Evolutionary conservation across 768 basidiomycete species (phyloP), one percentile per base, ranked within the genome.

Genomic region (Russula virescens): DNA sequence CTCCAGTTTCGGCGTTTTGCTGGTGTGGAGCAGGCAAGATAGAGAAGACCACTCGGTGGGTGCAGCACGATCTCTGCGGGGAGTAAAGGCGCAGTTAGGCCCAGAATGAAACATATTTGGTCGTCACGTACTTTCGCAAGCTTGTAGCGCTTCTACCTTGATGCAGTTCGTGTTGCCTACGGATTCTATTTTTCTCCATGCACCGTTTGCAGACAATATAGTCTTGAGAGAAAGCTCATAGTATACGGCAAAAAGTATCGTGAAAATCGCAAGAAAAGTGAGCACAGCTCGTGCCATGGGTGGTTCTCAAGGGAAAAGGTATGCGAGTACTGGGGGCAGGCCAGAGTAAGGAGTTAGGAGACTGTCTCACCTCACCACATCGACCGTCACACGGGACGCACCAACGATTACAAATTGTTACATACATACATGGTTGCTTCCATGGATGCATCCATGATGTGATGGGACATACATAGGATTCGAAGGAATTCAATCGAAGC

Each of bases 1-100:
- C 73, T 74, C 86, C 86, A 89, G 42, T 76, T 74, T 0, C 71
- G 63, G 25, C 85, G 80, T 40, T 74, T 79, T 16, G 65, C 69
- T 1, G 75, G 80, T 0, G 78, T 79, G 2, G 85, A 85, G 68
- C 87, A 88, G 13, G 87, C 85, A 9, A 87, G 77, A 67, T 83
- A 88, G 14, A 88, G 52, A 23, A 83, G 66, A 28, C 85, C 85
- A 1, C 77, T 77, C 0, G 82, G 76, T 50, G 80, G 76, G 60
- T 86, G 85, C n/a, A 86, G 73, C 4, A 84, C 78, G 31, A 82
- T 69, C 69, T 87, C 86, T 88, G 63, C 25, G 35, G 2, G 19
- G 45, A 21, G 26, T 18, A 49, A 49, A 40, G 34, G 19, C 28
- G 31, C 23, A 38, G 56, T 35, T 23, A 35, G 38, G 8, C 13